These are phyloP conservation scores for Suhomyces ambrosiae DNA, from an alignment of 1,139 yeast genomes.

Conservation along the genomic window DNA sequence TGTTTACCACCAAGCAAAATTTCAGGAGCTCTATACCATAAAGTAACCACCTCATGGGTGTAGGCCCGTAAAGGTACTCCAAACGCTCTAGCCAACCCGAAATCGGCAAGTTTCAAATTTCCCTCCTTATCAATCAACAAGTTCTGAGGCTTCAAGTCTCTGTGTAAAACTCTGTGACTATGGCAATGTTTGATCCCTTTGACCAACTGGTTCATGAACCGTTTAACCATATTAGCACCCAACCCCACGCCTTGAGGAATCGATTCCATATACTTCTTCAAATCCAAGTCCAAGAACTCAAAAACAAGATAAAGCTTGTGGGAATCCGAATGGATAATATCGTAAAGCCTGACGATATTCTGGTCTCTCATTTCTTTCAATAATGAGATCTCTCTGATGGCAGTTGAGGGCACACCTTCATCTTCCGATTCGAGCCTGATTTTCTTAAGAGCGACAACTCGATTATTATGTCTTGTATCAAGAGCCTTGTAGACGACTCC, in stretches of 20 bases:
- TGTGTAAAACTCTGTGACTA: conserved; percentile 89
- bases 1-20: conserved; percentile 94
- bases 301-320: conserved; percentile 91
- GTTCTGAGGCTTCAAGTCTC: conserved; percentile 97
- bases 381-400: conserved; percentile 92
- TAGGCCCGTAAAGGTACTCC: conserved; percentile 96
- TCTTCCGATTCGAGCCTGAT: conserved; percentile 95
- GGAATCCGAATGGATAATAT: conserved; percentile 95
- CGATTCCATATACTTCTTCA: conserved; percentile 95
- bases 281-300: conserved; percentile 90
- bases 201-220: conserved; percentile 89
- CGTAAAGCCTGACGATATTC: conserved; percentile 86
- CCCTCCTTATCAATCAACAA: conserved; percentile 93
- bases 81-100: conserved; percentile 95
- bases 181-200: conserved; percentile 95
- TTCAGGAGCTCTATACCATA: conserved; percentile 98
- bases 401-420: conserved; percentile 98
- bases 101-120: conserved; percentile 91
- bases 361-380: conserved; percentile 91
- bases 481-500: conserved; percentile 98
- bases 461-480: conserved; percentile 83
- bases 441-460: conserved; percentile 92
- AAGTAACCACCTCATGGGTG: conserved; percentile 95
- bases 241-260: conserved; percentile 91
- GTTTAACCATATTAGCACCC: conserved; percentile 87